These are phyloP conservation scores for Noccaea caerulescens DNA, from an alignment of 345 rosid species.

Conservation along the genomic window DNA sequence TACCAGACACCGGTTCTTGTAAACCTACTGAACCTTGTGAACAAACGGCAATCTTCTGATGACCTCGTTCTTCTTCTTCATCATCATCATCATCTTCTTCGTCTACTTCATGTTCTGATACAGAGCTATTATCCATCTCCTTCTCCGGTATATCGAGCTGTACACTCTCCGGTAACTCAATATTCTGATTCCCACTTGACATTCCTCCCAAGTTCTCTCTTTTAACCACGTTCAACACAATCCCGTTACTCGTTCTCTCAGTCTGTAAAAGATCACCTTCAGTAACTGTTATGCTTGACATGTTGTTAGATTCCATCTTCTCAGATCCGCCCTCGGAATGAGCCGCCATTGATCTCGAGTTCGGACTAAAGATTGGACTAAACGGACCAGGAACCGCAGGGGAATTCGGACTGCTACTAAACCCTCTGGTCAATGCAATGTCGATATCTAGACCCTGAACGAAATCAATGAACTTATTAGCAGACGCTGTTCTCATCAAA, in stretches of 20 bases:
- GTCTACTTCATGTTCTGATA: conserved; percentile 60
- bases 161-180: conserved; percentile 64
- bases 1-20: conserved; percentile 35
- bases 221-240: conserved; percentile 75
- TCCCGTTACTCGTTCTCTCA: conserved; percentile 70
- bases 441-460: conserved; percentile 71
- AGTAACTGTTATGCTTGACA: conserved; percentile 69
- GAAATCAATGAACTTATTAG: conserved; percentile 75
- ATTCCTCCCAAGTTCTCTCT: conserved; percentile 59
- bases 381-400: conserved; percentile 44
- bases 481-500: conserved; percentile 93
- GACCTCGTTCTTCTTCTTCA: neutral
- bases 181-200: conserved; percentile 45
- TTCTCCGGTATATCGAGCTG: conserved; percentile 73
- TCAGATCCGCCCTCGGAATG: conserved; percentile 49
- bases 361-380: conserved; percentile 44
- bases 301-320: conserved; percentile 43
- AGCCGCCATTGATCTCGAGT: conserved; percentile 46
- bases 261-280: conserved; percentile 92
- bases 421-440: conserved; percentile 57
- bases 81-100: conserved; percentile 30
- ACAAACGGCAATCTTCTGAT: neutral
- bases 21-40: conserved; percentile 20
- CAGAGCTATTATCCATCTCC: conserved; percentile 72
- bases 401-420: conserved; percentile 53